Conservation (phyloP, 768 basidiomycete species). For the Paxillus ammoniavirescens region DNA sequence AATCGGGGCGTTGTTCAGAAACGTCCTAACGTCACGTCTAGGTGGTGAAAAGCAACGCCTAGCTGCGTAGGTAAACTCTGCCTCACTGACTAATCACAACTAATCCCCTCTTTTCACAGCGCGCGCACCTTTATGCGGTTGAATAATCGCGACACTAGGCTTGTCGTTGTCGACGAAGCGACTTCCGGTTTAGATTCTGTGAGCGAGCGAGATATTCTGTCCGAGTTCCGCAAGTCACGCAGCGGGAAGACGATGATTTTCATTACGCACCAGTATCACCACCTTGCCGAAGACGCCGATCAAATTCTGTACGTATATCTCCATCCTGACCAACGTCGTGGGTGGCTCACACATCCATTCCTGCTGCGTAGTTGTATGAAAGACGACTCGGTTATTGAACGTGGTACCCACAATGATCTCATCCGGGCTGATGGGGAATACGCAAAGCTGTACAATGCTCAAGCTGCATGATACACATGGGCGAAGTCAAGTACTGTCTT, state of each 20-base stretch:
- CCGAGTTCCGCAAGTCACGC: slow-evolving; percentile 35
- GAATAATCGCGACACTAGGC: slow-evolving; percentile 33
- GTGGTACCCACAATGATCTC: slow-evolving; percentile 29
- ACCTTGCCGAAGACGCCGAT: slow-evolving; percentile 49
- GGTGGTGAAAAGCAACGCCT: slow-evolving; percentile 51
- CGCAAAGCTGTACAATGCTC: slow-evolving; percentile 27
- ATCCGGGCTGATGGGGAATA: slow-evolving; percentile 25
- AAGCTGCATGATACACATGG: slow-evolving; percentile 2
- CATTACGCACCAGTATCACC: slow-evolving; percentile 55
- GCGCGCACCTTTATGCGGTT: slow-evolving; percentile 47
- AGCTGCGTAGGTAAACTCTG: slow-evolving; percentile 40
- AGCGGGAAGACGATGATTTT: slow-evolving; percentile 53
- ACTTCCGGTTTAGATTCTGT: slow-evolving; percentile 56
- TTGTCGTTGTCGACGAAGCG: slow-evolving; percentile 59
- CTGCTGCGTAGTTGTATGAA: slow-evolving; percentile 29
- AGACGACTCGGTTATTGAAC: slow-evolving; percentile 29
- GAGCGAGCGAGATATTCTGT: slow-evolving; percentile 49
- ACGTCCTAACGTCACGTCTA: slow-evolving; percentile 2
- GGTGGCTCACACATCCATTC: background rate
- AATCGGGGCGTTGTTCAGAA: slow-evolving; percentile 4
- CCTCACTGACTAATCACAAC: background rate
- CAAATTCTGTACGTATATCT: slow-evolving; percentile 44
- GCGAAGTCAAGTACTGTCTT: too few relatives aligned
- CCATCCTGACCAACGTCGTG: background rate
- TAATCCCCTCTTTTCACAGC: slow-evolving; percentile 20